These are phyloP conservation scores for Medicago ruthenica DNA, from an alignment of 306 rosid genomes.

Conservation along the genomic window DNA sequence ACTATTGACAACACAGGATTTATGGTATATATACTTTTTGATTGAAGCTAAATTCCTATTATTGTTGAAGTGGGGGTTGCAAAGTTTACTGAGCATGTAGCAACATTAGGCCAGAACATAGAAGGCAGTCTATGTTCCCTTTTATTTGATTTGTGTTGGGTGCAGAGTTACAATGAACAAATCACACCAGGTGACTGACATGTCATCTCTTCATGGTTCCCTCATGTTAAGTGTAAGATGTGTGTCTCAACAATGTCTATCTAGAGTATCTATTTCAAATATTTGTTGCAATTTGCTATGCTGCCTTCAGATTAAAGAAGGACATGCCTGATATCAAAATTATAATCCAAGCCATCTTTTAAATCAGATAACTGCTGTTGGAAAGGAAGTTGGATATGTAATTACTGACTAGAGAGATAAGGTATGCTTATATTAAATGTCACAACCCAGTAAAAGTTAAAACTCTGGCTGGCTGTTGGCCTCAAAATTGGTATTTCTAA, in stretches of 20 bases:
- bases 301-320: neutral
- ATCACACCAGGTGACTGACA: neutral
- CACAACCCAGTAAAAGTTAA: neutral
- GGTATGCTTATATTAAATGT: neutral
- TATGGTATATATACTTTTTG: neutral
- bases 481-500: neutral
- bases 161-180: neutral
- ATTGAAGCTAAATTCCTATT: conserved; percentile 1
- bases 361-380: neutral
- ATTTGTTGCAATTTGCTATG: neutral
- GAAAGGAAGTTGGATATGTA: neutral
- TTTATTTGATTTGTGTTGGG: conserved; percentile 1
- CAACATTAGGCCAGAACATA: neutral
- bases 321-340: neutral
- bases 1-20: neutral
- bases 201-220: conserved; percentile 9
- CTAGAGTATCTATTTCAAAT: neutral
- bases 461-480: neutral
- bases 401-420: neutral
- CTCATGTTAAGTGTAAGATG: neutral
- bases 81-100: neutral
- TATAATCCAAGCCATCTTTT: neutral
- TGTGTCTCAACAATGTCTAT: neutral
- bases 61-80: neutral
- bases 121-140: neutral